Evolutionary conservation across 306 rosid genomes (phyloP).

Genomic region (Amphicarpaea edgeworthii): DNA sequence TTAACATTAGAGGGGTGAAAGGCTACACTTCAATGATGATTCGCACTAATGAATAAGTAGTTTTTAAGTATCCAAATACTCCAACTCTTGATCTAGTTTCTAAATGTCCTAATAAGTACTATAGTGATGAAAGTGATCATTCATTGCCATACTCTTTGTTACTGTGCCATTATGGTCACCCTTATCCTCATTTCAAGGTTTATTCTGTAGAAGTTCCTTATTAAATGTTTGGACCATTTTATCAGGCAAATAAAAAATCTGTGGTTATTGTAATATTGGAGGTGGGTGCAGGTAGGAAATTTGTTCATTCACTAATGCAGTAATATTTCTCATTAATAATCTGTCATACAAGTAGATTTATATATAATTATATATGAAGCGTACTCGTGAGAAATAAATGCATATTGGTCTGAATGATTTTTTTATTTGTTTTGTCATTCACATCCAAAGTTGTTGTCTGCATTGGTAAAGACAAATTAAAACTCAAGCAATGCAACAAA

Average conservation of each 20-base stretch:
- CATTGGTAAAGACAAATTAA: conserved; percentile 44
- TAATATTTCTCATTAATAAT: conserved; percentile 40
- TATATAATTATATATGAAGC: conserved; percentile 15
- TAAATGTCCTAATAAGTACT: conserved; percentile 6
- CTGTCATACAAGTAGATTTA: conserved; percentile 27
- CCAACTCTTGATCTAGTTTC: background rate
- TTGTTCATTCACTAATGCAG: conserved; percentile 38
- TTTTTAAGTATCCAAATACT: background rate
- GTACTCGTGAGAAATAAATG: conserved; percentile 47
- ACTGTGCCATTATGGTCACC: conserved; percentile 6
- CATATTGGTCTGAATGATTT: background rate
- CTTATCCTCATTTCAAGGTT: conserved; percentile 39
- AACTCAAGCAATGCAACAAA: conserved; percentile 20
- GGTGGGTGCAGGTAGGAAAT: conserved; percentile 1
- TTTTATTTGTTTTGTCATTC: conserved; percentile 14
- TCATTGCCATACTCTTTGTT: conserved; percentile 13
- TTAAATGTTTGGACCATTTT: conserved; percentile 34
- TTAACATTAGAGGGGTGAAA: conserved; percentile 34
- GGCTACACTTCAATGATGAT: conserved; percentile 8
- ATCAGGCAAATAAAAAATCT: background rate
- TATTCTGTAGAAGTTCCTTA: conserved; percentile 18
- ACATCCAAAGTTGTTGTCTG: conserved; percentile 45
- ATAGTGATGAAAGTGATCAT: background rate
- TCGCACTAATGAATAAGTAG: background rate
- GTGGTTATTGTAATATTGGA: conserved; percentile 7